A percentile compares a stretch with the other conserved stretches of the same genome.
Evolutionary conservation across 495 filamentous ascomycete species (phyloP).

Genomic region (Saxispiralis lemnorum): DNA sequence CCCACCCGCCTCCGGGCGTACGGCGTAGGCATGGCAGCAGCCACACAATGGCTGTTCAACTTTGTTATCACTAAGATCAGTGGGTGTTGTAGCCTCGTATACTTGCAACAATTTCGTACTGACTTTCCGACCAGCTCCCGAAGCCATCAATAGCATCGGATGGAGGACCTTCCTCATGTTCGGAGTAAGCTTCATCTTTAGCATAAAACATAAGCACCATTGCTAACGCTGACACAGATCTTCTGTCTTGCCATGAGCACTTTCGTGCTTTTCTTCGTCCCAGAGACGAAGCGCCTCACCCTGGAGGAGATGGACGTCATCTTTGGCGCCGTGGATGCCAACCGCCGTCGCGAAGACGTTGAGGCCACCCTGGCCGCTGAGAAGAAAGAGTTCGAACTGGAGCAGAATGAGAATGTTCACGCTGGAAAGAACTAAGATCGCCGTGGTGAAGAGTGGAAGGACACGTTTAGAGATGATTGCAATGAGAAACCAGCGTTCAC

Average conservation of each 20-base stretch:
- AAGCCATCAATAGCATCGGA: slow-evolving; percentile 26
- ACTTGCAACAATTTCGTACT: slow-evolving; percentile 26
- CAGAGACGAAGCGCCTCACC: not conserved
- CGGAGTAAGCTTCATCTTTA: slow-evolving; percentile 16
- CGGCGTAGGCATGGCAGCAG: slow-evolving; percentile 50
- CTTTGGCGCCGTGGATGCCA: not conserved
- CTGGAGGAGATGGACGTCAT: not conserved
- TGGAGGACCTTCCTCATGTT: slow-evolving; percentile 20
- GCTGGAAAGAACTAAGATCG: too few species aligned
- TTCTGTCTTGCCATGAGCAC: not conserved
- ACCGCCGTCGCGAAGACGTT: not conserved
- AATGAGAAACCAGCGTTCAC: too few species aligned
- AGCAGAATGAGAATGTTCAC: not conserved
- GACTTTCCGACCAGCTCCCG: not conserved
- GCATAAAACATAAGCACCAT: not conserved
- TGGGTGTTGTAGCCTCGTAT: not conserved
- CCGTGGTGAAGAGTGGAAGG: too few species aligned
- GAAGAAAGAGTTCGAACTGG: slow-evolving; percentile 12
- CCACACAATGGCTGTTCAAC: slow-evolving; percentile 51
- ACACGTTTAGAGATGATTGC: too few species aligned
- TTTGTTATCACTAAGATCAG: not conserved
- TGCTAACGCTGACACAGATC: not conserved
- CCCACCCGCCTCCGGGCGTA: slow-evolving; percentile 50
- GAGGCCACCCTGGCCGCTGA: slow-evolving; percentile 1
- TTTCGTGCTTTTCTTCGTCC: not conserved